Percentiles rank a stretch among this genome's conserved stretches.
phyloP scores from a whole-genome alignment of 352 stramenopile species.

The Phytopythium aichiense region DNA sequence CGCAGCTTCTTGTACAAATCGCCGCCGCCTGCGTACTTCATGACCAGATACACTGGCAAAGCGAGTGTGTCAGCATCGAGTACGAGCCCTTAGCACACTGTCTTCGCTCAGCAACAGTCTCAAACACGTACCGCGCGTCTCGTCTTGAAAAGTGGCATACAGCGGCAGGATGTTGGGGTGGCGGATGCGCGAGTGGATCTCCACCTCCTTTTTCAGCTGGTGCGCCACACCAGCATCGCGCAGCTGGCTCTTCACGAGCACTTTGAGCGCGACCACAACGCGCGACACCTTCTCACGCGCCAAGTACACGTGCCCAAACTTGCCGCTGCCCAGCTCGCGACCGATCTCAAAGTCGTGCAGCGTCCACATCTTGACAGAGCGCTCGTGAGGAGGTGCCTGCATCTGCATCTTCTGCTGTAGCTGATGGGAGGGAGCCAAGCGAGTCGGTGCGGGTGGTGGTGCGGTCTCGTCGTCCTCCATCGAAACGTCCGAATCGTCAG shows the following conservation, averaged over 20 bases:
- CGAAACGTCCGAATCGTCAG: constrained; percentile 4
- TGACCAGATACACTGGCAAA: constrained; percentile 74
- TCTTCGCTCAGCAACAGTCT: background rate
- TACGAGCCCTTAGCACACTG: background rate
- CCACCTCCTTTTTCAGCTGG: constrained; percentile 87
- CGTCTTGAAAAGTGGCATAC: constrained; percentile 83
- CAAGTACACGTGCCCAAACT: constrained; percentile 89
- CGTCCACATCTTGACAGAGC: constrained; percentile 62
- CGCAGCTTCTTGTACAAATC: constrained; percentile 81
- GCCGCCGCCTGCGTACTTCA: constrained; percentile 85
- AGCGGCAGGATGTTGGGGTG: constrained; percentile 87
- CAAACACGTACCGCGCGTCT: constrained; percentile 34
- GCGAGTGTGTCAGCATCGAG: background rate
- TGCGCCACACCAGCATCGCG: constrained; percentile 59
- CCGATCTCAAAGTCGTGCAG: constrained; percentile 87
- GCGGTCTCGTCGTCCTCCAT: constrained; percentile 14
- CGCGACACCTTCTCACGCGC: constrained; percentile 80
- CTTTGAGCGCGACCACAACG: constrained; percentile 85
- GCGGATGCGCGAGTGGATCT: constrained; percentile 88
- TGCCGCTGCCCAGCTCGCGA: constrained; percentile 74
- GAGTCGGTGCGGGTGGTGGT: constrained; percentile 18
- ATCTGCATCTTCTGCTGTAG: constrained; percentile 14
- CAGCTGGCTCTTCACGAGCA: constrained; percentile 88
- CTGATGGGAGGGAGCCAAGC: constrained; percentile 23
- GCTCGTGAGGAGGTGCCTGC: constrained; percentile 12